Evolutionary conservation across 306 rosid genomes (phyloP), one percentile per base, ranked within the genome.

Genomic region (Gastrolobium villosum): DNA sequence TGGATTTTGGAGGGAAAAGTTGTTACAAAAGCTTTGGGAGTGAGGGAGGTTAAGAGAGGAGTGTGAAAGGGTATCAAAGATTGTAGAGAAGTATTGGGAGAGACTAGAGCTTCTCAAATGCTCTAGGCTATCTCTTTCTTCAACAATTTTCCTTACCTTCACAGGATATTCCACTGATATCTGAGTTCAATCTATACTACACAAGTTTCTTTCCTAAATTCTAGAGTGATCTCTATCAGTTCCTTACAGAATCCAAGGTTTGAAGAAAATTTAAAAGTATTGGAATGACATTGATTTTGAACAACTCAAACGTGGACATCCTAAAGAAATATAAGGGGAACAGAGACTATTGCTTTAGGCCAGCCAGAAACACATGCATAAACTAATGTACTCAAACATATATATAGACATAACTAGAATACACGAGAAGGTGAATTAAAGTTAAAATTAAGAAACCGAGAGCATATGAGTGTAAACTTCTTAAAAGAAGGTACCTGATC

Each of bases 401-500:
- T 41, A 75, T 52, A 41, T 48, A 63, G 11, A 46, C 30, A 10
- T 13, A 45, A 72, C 46, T 72, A 14, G 61, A 78, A 72, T n/a
- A 48, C 7, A 37, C 6, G 9, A 10, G 49, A 56, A 44, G 26
- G 61, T 6, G 5, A 71, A 41, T 5, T n/a, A 11, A 60, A 53
- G 52, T 40, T 34, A 59, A 39, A 43, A 66, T 34, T 35, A 55
- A 62, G 74, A 48, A 62, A 50, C 10, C 45, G 8, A 36, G 26
- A 66, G 35, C 56, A 20, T 52, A 59, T 43, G 75, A 49, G 7
- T 49, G 56, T 57, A 45, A 66, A 73, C 60, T 49, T 78, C 54
- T 46, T 45, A 2, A 61, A 69, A 14, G 50, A 70, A 63, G 56
- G 72, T 88, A 95, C 99, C 99, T 95, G 93, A 57, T 95, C 99